Base-by-base conservation (phyloP, 1,284 basidiomycete species). In the Afroboletus lepidellus region DNA sequence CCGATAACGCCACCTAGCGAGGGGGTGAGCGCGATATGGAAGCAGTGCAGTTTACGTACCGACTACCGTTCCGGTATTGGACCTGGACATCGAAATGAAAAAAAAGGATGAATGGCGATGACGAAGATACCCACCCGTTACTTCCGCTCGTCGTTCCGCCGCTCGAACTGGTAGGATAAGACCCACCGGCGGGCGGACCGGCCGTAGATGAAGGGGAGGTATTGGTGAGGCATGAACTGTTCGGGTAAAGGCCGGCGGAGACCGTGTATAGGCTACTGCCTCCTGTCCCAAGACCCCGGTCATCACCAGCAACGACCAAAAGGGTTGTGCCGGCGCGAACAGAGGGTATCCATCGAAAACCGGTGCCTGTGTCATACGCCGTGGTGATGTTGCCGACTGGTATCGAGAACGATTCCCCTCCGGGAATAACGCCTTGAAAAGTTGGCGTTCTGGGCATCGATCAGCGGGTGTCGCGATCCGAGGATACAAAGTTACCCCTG, bases 371-470 rank as follows among this genome's bases (percentile, higher is more conserved):
- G 0, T 60, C 54, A 0, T 63, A 25, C 0, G 76, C 66, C 8
- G 71, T 68, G 2, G 81, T 77, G 24, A 82, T 64, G 2, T 60
- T 32, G 8, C 72, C 73, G 50, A 75, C 51, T 1, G 84, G 81
- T 49, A 91, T 78, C 8, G 74, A 62, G 63, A 90, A 90, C 0
- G 87, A 86, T 46, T 87, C 71, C 16, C 89, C 89, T 2, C 87
- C 89, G 1, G 89, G 90, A 30, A 92, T 90, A 38, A 90, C 73
- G 9, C 87, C 88, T 37, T 82, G 73, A 65, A 91, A 86, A 29
- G 69, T 76, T 3, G 81, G 76, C 2, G 64, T 77, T 11, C 85
- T 85, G 53, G 36, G 47, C 0, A 13, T 0, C 15, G 3, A 44
- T 58, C 43, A 57, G 41, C 21, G 30, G 12, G 11, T 29, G 43